phyloP scores from a whole-genome alignment of 352 stramenopile species.

The Pseudoperonospora humuli region DNA sequence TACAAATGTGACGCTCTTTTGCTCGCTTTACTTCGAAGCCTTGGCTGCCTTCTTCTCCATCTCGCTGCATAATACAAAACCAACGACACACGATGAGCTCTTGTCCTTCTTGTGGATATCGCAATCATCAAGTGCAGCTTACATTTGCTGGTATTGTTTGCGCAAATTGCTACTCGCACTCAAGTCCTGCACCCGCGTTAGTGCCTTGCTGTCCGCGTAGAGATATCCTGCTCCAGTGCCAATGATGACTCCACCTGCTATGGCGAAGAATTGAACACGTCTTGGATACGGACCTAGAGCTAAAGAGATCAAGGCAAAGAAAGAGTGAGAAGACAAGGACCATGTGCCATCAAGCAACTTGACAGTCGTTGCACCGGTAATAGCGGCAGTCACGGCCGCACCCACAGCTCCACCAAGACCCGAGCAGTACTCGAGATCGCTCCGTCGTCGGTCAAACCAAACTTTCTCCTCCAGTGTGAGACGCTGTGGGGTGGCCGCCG shows the following conservation, averaged over 20 bases:
- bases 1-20: too few species aligned
- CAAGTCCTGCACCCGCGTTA: constrained; percentile 65
- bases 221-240: constrained; percentile 53
- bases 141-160: constrained; percentile 81
- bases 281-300: constrained; percentile 59
- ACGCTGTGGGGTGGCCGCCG: constrained; percentile 17
- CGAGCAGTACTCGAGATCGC: constrained; percentile 57
- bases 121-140: constrained; percentile 3
- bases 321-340: background rate
- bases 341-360: background rate
- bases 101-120: background rate
- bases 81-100: background rate
- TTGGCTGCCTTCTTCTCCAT: constrained; percentile 63
- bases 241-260: constrained; percentile 50
- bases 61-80: constrained; percentile 18
- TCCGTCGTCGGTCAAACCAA: constrained; percentile 68
- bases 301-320: constrained; percentile 10
- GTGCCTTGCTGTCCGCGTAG: constrained; percentile 63
- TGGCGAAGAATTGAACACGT: constrained; percentile 50
- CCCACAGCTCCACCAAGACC: constrained; percentile 52
- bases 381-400: constrained; percentile 32
- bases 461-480: constrained; percentile 78
- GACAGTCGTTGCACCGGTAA: constrained; percentile 38
- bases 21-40: constrained; percentile 15
- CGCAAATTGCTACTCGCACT: constrained; percentile 66